Percentiles rank a stretch among this genome's conserved stretches.
Evolutionary conservation across 768 basidiomycete species (phyloP).

Genomic region (Antrodiella citrinella): DNA sequence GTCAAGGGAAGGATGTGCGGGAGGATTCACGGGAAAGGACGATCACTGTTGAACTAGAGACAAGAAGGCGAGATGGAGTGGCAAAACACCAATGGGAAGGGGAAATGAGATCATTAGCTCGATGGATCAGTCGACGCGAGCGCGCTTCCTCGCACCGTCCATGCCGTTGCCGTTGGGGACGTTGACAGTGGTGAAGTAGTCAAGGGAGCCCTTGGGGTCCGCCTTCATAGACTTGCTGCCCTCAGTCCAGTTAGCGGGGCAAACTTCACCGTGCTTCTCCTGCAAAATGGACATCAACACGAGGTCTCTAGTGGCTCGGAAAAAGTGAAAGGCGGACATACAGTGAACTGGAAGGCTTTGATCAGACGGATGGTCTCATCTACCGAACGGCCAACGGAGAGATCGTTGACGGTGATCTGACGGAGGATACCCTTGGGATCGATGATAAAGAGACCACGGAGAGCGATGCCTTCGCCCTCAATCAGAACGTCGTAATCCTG

Average conservation of each 20-base stretch:
- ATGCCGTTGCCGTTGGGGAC: conserved; percentile 15
- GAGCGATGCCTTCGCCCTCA: conserved; percentile 81
- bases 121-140: conserved; percentile 39
- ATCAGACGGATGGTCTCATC: conserved; percentile 88
- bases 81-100: neutral
- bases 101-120: conserved; percentile 8
- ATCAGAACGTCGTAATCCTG: conserved; percentile 84
- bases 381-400: conserved; percentile 92
- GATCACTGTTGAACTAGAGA: neutral
- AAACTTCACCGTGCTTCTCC: conserved; percentile 90
- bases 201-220: conserved; percentile 62
- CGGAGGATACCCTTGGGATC: conserved; percentile 75
- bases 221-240: conserved; percentile 78
- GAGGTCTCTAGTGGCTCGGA: neutral
- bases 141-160: conserved; percentile 44
- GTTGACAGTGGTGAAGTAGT: conserved; percentile 50
- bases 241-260: conserved; percentile 86
- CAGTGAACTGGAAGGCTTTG: conserved; percentile 90
- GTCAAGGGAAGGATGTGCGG: neutral
- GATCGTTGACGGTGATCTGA: conserved; percentile 85
- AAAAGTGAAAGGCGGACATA: conserved; percentile 26
- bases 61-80: neutral
- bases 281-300: conserved; percentile 17
- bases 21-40: neutral
- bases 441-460: conserved; percentile 82